These are phyloP conservation scores for Sporothrix curviconia DNA, from an alignment of 2,329 filamentous ascomycete species.

Conservation along the genomic window DNA sequence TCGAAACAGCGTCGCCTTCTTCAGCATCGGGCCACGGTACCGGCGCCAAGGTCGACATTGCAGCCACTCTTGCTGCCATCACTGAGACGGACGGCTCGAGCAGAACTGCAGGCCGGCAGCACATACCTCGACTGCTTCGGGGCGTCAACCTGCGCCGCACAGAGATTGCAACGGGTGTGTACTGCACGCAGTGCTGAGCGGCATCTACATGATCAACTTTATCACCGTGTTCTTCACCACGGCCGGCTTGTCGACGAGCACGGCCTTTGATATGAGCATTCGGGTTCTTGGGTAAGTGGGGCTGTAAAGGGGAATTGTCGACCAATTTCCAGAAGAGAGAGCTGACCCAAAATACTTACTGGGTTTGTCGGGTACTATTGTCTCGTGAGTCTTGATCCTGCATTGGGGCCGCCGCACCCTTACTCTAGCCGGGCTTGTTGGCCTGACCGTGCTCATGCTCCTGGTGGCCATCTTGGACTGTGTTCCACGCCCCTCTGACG, in stretches of 20 bases:
- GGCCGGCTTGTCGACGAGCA: constrained; percentile 41
- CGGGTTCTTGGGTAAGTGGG: constrained; percentile 36
- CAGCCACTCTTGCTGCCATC: constrained; percentile 48
- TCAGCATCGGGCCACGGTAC: too few species aligned
- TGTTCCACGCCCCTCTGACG: constrained; percentile 30
- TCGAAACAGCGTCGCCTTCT: constrained; percentile 34
- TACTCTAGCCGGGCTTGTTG: constrained; percentile 42
- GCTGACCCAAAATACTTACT: too few species aligned
- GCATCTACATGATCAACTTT: constrained; percentile 59
- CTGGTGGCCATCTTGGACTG: constrained; percentile 42
- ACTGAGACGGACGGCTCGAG: constrained; percentile 53
- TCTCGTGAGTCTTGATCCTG: constrained; percentile 46
- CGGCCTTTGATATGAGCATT: constrained; percentile 49
- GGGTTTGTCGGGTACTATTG: constrained; percentile 47
- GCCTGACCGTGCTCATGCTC: constrained; percentile 37
- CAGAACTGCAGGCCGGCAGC: constrained; percentile 42
- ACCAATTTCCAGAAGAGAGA: too few species aligned
- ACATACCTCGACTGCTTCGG: constrained; percentile 46
- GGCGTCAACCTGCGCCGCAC: constrained; percentile 45
- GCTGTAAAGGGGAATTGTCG: not conserved
- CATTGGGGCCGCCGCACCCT: constrained; percentile 46
- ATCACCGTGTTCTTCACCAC: constrained; percentile 43
- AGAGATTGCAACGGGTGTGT: constrained; percentile 54
- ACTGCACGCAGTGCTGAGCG: constrained; percentile 57
- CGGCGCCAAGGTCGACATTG: constrained; percentile 36